Conservation (phyloP, 202 grass and related monocot genomes). For the Panicum hallii region DNA sequence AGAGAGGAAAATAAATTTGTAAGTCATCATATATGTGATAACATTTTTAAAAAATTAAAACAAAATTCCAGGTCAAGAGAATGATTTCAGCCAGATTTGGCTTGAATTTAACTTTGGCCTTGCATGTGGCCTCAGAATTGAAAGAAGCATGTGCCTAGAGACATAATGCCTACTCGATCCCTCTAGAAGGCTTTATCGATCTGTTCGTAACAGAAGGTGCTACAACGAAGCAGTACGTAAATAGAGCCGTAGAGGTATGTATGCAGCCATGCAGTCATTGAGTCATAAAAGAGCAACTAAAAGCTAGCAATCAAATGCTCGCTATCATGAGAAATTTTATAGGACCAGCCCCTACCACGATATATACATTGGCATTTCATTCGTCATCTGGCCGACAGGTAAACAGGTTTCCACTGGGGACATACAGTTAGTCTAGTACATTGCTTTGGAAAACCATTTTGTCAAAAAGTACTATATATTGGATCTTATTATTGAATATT, state of each 20-base stretch:
- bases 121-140: background rate
- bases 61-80: background rate
- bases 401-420: conserved; percentile 50
- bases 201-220: conserved; percentile 28
- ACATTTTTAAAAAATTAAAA: background rate
- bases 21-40: background rate
- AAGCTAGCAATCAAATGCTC: conserved; percentile 47
- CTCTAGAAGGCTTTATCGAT: conserved; percentile 25
- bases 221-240: background rate
- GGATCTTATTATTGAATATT: background rate
- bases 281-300: conserved; percentile 38
- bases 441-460: conserved; percentile 27
- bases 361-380: conserved; percentile 47
- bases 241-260: conserved; percentile 2
- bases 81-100: background rate
- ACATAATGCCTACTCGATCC: background rate
- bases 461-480: conserved; percentile 2
- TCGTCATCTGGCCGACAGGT: conserved; percentile 53
- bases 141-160: conserved; percentile 5
- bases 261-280: conserved; percentile 31
- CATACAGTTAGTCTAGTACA: conserved; percentile 38
- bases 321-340: conserved; percentile 26
- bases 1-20: background rate
- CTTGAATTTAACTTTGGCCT: background rate
- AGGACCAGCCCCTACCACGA: conserved; percentile 44